Base-by-base conservation (phyloP, 768 basidiomycete species). In the Tylopilus rubrobrunneus region DNA sequence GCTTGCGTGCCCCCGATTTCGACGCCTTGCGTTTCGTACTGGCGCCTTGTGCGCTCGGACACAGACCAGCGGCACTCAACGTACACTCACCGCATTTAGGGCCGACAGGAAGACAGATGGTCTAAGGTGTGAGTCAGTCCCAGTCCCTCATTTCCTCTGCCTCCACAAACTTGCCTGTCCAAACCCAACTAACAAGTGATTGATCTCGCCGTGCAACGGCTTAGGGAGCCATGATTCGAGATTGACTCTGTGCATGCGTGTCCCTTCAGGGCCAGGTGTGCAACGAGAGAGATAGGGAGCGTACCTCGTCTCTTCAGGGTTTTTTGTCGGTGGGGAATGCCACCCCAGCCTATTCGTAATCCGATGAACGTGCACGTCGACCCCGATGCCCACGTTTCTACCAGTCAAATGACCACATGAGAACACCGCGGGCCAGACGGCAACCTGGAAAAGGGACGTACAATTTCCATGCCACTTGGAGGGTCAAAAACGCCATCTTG, bases 281-380 rank as follows among this genome's bases (percentile, higher is more conserved):
- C 11, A 6, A 34, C 34, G 14, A 21, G 39, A 10, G 25, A 25
- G 5, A 23, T 4, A 1, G 29, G 36, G 10, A 15, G 15, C 60
- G 65, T 7, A 89, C 87, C 95, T 75, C 0, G 96, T 98, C 63
- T 90, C 83, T 64, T 99, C 96, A 0, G 95, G 90, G 2, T 76
- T 87, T 64, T 86, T 89, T 1, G 94, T 95, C 7, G 83, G 83
- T 3, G 80, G 83, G 56, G 83, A 81, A 69, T 98, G 96, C 96
- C 96, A 99, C 39, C 89, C 85, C 2, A 99, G 70, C 15, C 93
- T 77, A 61, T 98, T 95, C 27, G 94, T 94, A 49, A 99, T 98
- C 7, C 96, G 77, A 61, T 98, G 94, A 7, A 98, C 94, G 67
- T 99, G 96, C 0, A 92, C 89, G 61, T 99, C 96, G 0, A 98